Base-by-base conservation (phyloP, 1,284 basidiomycete species). In the Inonotus obliquus region DNA sequence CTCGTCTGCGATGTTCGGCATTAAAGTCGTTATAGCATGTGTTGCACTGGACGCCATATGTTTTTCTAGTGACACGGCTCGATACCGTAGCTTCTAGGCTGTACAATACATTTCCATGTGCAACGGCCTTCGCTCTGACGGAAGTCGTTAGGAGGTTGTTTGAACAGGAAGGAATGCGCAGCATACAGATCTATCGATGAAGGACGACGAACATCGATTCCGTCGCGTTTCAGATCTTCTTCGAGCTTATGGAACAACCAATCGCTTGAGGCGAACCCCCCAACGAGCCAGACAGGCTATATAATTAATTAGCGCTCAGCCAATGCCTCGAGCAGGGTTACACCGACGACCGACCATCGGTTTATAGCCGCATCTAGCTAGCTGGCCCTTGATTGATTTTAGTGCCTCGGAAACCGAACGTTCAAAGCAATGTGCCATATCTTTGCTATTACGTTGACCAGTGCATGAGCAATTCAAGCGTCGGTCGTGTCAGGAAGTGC, bases 61-160 rank as follows among this genome's bases (percentile, higher is more conserved):
- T 84, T 69, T 84, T 87, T 70, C 80, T 89, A 47, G 86, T 85
- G 75, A 89, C 82, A 45, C 89, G 81, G 38, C 87, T 86, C 10
- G 85, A 86, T 61, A 91, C 88, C 66, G 88, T 85, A 63, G 90
- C 87, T 68, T 91, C 89, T 65, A 86, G 87, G 71, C 88, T 90
- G 73, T 90, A 91, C 14, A 87, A 86, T 65, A 91, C 83, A 1
- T 88, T 87, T n/a, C 89, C 88, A 66, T 91, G 87, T 32, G 89
- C 88, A 5, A 91, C 89, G 6, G 87, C 88, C 71, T 91, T 91
- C 19, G 89, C 89, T n/a, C 87, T 90, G 45, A 65, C 21, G 19
- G 17, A 9, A 32, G 32, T 9, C 32, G 9, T 13, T 13, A 11
- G 6, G 2, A 14, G 25, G 25, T 6, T 49, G 47, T 13, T 41